Evolutionary conservation across 1,284 basidiomycete genomes (phyloP), one percentile per base, ranked within the genome.

Genomic region (Chalciporus sp.): DNA sequence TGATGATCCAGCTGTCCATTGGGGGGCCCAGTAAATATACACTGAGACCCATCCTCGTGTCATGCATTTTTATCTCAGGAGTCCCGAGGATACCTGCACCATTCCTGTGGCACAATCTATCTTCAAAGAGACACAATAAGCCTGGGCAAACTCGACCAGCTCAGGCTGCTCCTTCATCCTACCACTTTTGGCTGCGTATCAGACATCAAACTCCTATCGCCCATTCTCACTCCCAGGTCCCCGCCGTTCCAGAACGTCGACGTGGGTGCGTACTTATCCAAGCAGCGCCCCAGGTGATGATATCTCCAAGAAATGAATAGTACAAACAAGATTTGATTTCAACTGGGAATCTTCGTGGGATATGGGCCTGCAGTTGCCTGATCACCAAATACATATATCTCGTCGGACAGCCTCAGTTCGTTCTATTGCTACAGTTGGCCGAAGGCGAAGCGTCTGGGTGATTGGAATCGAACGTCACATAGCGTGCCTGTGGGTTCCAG

Each of bases 401-500:
- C 49, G 7, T 47, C 39, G 17, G 20, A 17, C 28, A 19, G 29
- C 28, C 10, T n/a, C 45, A 33, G 26, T 47, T 43, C 23, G 29
- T 49, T 42, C 48, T 56, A 55, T 54, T 39, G 49, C 61, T 59
- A 63, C 57, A 55, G 26, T 53, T 42, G 39, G 12, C 29, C 42
- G 9, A 42, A 42, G 10, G 37, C 48, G 42, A 43, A n/a, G 23
- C 27, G 12, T 35, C 48, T 16, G 41, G 26, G 35, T 29, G 40
- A 19, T 27, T 31, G 10, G 10, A 40, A 33, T 11, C 26, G 33
- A 27, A 39, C 33, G 7, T 49, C 56, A 71, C 57, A 56, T 68
- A 1, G 67, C 67, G 37, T 72, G 39, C 48, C 67, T 69, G 45
- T 29, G 20, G 17, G 49, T 47, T 37, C 26, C 7, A 10, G 16